Conservation (phyloP, 2,329 filamentous ascomycete genomes). For the Fusarium sp. region DNA sequence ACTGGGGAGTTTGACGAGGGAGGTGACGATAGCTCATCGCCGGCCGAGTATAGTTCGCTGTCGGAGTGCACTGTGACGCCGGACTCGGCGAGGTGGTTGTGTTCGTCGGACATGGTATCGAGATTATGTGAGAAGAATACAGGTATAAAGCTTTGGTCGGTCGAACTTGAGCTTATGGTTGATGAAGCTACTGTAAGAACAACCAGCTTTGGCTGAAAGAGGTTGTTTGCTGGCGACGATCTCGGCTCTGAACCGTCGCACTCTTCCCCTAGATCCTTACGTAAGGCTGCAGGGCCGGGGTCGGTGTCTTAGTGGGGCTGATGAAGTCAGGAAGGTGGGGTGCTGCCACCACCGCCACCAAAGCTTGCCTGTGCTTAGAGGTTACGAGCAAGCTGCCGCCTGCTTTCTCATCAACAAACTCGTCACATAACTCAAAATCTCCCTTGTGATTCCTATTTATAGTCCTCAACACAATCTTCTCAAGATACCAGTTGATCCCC, state of each 20-base stretch:
- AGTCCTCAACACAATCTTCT: fast-evolving
- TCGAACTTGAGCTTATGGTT: neutral
- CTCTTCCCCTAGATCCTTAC: constrained; percentile 39
- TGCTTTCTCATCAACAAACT: constrained; percentile 16
- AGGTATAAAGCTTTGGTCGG: neutral
- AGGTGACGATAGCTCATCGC: constrained; percentile 69
- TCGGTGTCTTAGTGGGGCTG: constrained; percentile 38
- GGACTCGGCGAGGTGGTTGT: constrained; percentile 72
- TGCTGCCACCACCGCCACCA: constrained; percentile 39
- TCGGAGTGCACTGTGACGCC: constrained; percentile 82
- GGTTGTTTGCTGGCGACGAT: constrained; percentile 40
- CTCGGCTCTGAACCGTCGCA: constrained; percentile 20
- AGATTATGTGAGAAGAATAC: neutral
- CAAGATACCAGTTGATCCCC: neutral
- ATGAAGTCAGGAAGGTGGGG: constrained; percentile 29
- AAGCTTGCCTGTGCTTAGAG: constrained; percentile 40
- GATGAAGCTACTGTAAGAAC: neutral
- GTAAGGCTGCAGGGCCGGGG: constrained; percentile 39
- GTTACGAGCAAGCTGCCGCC: constrained; percentile 44
- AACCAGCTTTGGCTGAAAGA: constrained; percentile 23
- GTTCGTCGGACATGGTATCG: constrained; percentile 61
- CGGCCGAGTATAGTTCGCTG: constrained; percentile 81
- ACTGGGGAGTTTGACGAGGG: constrained; percentile 72
- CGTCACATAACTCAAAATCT: neutral
- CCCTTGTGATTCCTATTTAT: neutral